Evolutionary conservation across 192 early-diverging fungal species (phyloP).

Genomic region (Backusella sp.): DNA sequence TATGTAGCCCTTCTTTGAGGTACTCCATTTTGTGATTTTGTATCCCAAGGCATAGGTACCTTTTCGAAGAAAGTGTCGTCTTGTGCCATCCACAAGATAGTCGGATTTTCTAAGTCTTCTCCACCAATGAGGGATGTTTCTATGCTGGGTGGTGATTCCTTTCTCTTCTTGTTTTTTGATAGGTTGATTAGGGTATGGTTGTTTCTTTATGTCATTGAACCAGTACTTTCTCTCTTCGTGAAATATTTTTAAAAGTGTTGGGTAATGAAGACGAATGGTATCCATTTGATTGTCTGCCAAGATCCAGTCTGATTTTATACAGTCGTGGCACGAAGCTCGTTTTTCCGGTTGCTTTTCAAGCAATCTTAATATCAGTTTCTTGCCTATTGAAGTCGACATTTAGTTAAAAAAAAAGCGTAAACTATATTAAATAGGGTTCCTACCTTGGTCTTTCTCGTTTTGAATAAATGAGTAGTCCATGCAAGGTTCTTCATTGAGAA

Average conservation of each 20-base stretch:
- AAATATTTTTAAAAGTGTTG: background rate
- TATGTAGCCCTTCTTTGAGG: background rate
- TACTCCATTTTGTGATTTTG: background rate
- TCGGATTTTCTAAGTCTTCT: background rate
- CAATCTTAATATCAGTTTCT: background rate
- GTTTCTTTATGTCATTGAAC: background rate
- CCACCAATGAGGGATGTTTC: background rate
- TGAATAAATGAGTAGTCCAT: background rate
- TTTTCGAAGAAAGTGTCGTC: background rate
- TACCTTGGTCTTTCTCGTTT: background rate
- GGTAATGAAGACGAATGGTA: background rate
- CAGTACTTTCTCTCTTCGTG: background rate
- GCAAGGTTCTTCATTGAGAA: background rate
- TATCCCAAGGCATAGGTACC: background rate
- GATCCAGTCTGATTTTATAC: background rate
- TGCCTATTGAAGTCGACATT: background rate
- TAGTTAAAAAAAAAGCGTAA: background rate
- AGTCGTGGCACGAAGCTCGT: background rate
- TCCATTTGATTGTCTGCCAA: background rate
- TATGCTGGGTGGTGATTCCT: background rate
- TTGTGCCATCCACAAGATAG: background rate
- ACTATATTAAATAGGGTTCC: background rate
- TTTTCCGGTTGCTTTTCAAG: constrained; percentile 1
- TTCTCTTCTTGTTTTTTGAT: background rate
- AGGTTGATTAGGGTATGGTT: background rate